Base-by-base conservation (phyloP, 495 filamentous ascomycete genomes). In the Stereocaulon alpinum region DNA sequence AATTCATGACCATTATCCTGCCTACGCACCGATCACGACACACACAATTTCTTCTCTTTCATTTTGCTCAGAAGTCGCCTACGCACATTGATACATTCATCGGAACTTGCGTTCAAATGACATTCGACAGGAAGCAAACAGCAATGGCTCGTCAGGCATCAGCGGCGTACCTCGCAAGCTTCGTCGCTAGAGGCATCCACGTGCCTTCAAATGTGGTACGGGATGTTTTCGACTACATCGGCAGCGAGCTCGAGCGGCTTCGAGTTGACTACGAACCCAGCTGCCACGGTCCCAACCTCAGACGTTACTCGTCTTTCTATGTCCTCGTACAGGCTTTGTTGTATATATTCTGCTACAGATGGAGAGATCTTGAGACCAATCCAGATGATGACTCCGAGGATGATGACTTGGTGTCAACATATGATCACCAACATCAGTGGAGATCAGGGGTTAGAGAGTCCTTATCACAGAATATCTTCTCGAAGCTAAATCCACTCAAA, bases 281-380 rank as follows among this genome's bases (percentile, higher is more conserved):
- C 41, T 94, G 89, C 70, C 83, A 80, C 15, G 89, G 88, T 1
- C 91, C 93, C 0, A 90, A 97, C 71, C 82, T 92, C 29, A 81
- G 84, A 45, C 83, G 84, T 37, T 96, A 91, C 68, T 80, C 81
- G 18, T 80, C 87, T 7, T 96, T 94, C 71, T 97, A 99, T 72
- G 83, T 86, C 6, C 82, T 88, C 45, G 82, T 84, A n/a, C 92
- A 97, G 70, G 91, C 92, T 6, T 67, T 91, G 5, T 76, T 90
- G 37, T 95, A 96, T 74, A 95, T 97, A 53, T 99, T 96, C 77
- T 99, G 93, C 76, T 99, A 96, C 77, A 85, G 94, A 42, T 97
- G 92, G 92, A 84, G 87, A 41, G 92, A 96, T 59, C 75, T 99
- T 49, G 85, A 88, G 42, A 78, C 76, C 18, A 80, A 81, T 5